These are phyloP conservation scores for Botrytis squamosa DNA, from an alignment of 2,329 filamentous ascomycete species.

Conservation along the genomic window DNA sequence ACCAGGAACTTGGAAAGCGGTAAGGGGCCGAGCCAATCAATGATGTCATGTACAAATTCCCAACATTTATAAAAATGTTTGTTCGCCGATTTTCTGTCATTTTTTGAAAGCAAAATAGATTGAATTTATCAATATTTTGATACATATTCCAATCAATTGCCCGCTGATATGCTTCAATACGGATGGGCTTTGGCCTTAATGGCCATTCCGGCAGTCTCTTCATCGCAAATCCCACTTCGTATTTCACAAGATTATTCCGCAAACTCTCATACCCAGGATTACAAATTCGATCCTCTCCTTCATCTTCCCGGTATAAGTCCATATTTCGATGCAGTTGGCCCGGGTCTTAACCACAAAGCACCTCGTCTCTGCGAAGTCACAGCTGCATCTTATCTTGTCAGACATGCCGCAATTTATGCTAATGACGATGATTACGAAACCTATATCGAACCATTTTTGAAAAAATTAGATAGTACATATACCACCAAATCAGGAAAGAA, in stretches of 20 bases:
- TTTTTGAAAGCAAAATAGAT: not conserved
- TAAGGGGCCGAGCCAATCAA: slow-evolving; percentile 1
- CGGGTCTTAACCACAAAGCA: slow-evolving; percentile 39
- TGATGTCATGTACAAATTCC: slow-evolving; percentile 9
- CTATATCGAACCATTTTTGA: slow-evolving; percentile 50
- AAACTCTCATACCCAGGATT: slow-evolving; percentile 37
- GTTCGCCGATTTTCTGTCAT: not conserved
- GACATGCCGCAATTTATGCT: slow-evolving; percentile 52
- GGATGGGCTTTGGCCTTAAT: not conserved
- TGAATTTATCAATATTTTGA: not conserved
- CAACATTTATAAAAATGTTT: not conserved
- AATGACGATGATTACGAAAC: slow-evolving; percentile 53
- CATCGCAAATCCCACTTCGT: slow-evolving; percentile 21
- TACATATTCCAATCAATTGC: not conserved
- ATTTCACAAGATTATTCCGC: slow-evolving; percentile 19
- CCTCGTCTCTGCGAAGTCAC: slow-evolving; percentile 46
- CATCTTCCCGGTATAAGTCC: slow-evolving; percentile 57
- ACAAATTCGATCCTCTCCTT: slow-evolving; percentile 53
- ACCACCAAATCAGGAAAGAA: slow-evolving; percentile 22
- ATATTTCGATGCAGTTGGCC: slow-evolving; percentile 51
- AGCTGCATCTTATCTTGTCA: slow-evolving; percentile 48
- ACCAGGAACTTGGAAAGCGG: not conserved
- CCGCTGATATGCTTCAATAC: slow-evolving; percentile 4
- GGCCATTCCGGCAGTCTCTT: not conserved
- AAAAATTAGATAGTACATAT: slow-evolving; percentile 54